Evolutionary conservation across 1,139 yeast genomes (phyloP), one percentile per base, ranked within the genome.

Genomic region (Candida tropicalis): DNA sequence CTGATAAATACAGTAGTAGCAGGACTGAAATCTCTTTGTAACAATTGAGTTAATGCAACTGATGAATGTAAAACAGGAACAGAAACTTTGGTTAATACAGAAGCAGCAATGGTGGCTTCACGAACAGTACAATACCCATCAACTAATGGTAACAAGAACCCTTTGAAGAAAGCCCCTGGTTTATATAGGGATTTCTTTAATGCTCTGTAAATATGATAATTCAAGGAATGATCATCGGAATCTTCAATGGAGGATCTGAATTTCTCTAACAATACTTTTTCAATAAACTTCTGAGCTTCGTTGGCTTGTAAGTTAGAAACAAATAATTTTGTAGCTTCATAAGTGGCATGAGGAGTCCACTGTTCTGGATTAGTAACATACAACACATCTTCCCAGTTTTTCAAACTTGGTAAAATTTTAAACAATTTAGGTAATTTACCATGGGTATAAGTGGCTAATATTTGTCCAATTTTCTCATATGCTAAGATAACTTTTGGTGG

Each of bases 401-500:
- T 84, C 53, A 93, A 75, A 6, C 96, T 81, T 29, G 99, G 99
- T 47, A 95, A 79, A 46, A 93, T 96, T 62, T 93, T 93, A 74
- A 93, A 93, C 31, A 95, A 79, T 59, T 93, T 91, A 16, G 99
- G 99, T 45, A 93, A 75, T 66, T 90, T 91, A 40, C 99, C 99
- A 57, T 95, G 96, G 32, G 91, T 85, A 79, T 95, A 95, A n/a
- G 95, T 82, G 12, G 93, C 78, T 47, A 93, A 72, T 41, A 93
- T 84, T 54, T 82, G 83, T 8, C 98, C 99, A 40, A 93, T 93
- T 59, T 89, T 88, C 43, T 89, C 85, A 63, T 91, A 93, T 1
- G 97, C 98, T 49, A 86, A 90, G 56, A 95, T 90, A 42, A 93
- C 98, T 63, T 93, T 91, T 43, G 97, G 96, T 10, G 99, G 99